These are phyloP conservation scores for Nadsonia starkeyi-henricii DNA, from an alignment of 1,139 yeast species.

Conservation along the genomic window DNA sequence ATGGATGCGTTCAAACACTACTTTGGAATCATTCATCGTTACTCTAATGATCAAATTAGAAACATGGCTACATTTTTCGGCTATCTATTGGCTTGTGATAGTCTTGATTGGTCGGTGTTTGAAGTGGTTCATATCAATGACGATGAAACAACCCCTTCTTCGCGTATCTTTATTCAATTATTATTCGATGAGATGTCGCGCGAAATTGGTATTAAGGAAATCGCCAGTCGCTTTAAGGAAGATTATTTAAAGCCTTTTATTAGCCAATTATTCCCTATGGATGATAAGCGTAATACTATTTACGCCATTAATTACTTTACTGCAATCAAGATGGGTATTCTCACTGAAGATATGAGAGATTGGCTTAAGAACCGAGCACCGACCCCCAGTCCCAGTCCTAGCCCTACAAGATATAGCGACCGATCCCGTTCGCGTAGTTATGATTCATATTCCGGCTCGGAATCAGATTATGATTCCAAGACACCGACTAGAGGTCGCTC, in stretches of 20 bases:
- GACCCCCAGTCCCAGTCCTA: constrained; percentile 9
- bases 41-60: constrained; percentile 59
- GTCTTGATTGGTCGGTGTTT: constrained; percentile 49
- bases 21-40: constrained; percentile 47
- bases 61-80: constrained; percentile 84
- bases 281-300: constrained; percentile 38
- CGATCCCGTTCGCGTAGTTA: neutral
- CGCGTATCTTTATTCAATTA: constrained; percentile 70
- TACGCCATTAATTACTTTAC: constrained; percentile 87
- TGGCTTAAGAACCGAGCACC: constrained; percentile 30
- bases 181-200: constrained; percentile 68
- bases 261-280: constrained; percentile 29
- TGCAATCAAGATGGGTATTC: constrained; percentile 74
- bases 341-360: constrained; percentile 73
- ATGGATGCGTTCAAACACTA: constrained; percentile 38
- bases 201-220: constrained; percentile 49
- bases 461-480: neutral
- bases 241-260: constrained; percentile 28
- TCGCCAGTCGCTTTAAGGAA: constrained; percentile 38
- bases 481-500: neutral
- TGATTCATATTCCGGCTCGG: neutral
- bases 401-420: neutral
- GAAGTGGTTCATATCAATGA: constrained; percentile 47
- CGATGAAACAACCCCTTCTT: constrained; percentile 59
- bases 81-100: constrained; percentile 61